Evolutionary conservation across 495 filamentous ascomycete species (phyloP).

Genomic region (Trichocladium antarcticum): DNA sequence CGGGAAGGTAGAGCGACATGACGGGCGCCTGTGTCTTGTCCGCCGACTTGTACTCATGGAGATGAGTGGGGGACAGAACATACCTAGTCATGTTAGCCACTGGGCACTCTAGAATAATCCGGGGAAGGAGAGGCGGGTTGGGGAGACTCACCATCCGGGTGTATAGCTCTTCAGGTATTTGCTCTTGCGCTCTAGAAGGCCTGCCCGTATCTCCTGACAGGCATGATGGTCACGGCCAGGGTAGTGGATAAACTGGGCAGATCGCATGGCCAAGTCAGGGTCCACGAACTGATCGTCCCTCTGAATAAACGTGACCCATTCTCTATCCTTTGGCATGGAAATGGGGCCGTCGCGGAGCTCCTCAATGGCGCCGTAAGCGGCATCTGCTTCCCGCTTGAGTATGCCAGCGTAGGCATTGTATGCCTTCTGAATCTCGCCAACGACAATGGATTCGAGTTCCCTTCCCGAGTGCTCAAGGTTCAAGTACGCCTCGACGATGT

Average conservation of each 20-base stretch:
- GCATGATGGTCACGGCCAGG: slow-evolving; percentile 85
- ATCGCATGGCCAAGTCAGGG: slow-evolving; percentile 65
- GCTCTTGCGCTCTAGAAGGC: slow-evolving; percentile 91
- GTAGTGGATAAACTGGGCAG: slow-evolving; percentile 76
- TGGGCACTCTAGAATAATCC: too few relatives aligned
- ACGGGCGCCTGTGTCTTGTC: slow-evolving; percentile 57
- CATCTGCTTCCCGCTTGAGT: slow-evolving; percentile 78
- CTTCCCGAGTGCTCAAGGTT: slow-evolving; percentile 91
- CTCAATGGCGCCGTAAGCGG: slow-evolving; percentile 64
- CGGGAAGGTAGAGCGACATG: slow-evolving; percentile 91
- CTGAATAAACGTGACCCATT: slow-evolving; percentile 79
- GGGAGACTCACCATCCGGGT: slow-evolving; percentile 68
- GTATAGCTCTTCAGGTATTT: slow-evolving; percentile 98
- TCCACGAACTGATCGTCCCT: slow-evolving; percentile 81
- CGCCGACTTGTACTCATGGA: slow-evolving; percentile 96
- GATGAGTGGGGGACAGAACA: slow-evolving; percentile 87
- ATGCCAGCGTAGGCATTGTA: slow-evolving; percentile 89
- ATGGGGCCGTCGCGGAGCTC: slow-evolving; percentile 75
- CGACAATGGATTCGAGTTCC: slow-evolving; percentile 88
- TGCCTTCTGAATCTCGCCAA: slow-evolving; percentile 93
- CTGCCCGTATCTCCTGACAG: slow-evolving; percentile 74
- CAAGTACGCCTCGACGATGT: slow-evolving; percentile 60
- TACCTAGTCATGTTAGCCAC: slow-evolving; percentile 57
- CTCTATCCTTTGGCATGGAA: slow-evolving; percentile 78
- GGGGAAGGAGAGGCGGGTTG: too few relatives aligned